These are phyloP conservation scores for Cercospora berteroae DNA, from an alignment of 2,329 filamentous ascomycete species.

Conservation along the genomic window DNA sequence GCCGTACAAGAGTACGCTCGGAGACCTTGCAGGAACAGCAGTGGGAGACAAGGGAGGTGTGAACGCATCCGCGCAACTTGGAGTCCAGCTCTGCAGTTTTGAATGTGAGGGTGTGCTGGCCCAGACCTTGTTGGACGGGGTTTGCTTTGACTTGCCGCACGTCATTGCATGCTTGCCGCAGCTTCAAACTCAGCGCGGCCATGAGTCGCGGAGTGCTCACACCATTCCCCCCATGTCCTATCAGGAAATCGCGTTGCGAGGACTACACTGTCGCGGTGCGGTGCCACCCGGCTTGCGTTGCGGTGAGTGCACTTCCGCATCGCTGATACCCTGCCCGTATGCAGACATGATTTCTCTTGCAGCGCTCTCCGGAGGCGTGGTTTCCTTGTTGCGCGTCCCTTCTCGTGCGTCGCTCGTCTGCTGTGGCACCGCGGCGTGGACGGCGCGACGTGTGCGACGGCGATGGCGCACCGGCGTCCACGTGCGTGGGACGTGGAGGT, in stretches of 20 bases:
- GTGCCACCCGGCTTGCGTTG: not conserved
- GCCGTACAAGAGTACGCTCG: not conserved
- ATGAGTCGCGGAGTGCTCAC: not conserved
- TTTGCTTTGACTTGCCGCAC: not conserved
- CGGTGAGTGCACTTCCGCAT: not conserved
- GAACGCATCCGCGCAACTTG: not conserved
- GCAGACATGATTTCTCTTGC: not conserved
- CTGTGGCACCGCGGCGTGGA: not conserved
- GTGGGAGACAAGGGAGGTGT: not conserved
- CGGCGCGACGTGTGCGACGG: not conserved
- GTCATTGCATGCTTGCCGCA: constrained; percentile 5
- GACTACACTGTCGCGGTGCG: not conserved
- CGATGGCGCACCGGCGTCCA: not conserved
- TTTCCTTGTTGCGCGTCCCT: not conserved
- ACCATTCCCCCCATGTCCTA: not conserved
- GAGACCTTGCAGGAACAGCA: not conserved
- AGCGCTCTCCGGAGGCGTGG: not conserved
- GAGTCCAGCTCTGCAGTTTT: not conserved
- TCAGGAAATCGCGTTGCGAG: not conserved
- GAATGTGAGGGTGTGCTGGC: not conserved
- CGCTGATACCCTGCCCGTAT: not conserved
- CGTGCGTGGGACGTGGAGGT: not conserved
- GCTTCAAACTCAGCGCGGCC: not conserved
- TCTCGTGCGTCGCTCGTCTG: constrained; percentile 1
- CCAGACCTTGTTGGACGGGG: constrained; percentile 1